Base-by-base conservation (phyloP, 2,329 filamentous ascomycete species). In the Coniochaeta sp. region DNA sequence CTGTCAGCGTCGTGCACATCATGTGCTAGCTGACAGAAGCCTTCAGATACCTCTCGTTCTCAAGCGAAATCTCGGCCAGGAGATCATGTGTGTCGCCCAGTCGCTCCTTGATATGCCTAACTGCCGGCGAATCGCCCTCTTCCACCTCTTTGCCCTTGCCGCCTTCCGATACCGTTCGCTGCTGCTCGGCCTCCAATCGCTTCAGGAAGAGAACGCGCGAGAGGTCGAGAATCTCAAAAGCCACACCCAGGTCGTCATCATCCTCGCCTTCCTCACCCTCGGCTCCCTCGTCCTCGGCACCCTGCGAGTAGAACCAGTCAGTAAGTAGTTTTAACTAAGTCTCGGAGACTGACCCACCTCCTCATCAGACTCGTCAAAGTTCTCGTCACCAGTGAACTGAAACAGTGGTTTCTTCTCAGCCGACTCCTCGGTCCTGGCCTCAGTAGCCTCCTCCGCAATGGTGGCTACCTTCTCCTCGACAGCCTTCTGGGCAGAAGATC, bases 11-110 rank as follows among this genome's bases (percentile, higher is more conserved):
- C 12, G 3, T 57, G 55, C 38, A 44, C 34, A n/a, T n/a, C 7
- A 22, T n/a, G 34, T 56, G 55, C 55, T 57, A 57, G 55, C 55
- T 57, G 55, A 57, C 19, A 17, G 12, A 32, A 7, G 58, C 55
- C 58, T 63, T 58, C 64, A 59, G 58, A 62, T 76, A 87, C 78
- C 89, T 88, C 75, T 98, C 95, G 66, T 95, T 96, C 77, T 99
- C 95, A 30, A 99, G 81, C n/a, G 90, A 96, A 63, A 99, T 97
- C 75, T 99, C 95, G 10, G 93, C 90, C 63, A 98, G 89, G 60
- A 96, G 83, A 71, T 97, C 93, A 72, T 97, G 91, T 9, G 91
- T 96, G 71, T 99, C 95, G 62, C 91, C 91, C 36, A 98, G 83
- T 60, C 91, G 87, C 74, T 96, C 91, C 74, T 92, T 93, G 69